Base-by-base conservation (phyloP, 768 basidiomycete species). In the Lentinula detonsa region DNA sequence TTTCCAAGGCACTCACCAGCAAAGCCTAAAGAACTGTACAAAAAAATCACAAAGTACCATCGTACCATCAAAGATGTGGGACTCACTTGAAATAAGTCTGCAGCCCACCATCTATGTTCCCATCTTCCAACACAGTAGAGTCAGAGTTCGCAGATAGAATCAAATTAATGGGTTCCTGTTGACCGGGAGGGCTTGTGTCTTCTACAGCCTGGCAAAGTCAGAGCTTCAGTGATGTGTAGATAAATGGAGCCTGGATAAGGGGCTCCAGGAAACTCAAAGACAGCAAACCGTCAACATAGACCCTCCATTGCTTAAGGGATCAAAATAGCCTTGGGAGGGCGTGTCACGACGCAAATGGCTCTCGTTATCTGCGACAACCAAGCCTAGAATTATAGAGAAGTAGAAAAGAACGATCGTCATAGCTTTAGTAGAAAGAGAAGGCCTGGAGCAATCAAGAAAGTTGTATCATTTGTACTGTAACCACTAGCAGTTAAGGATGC, bases 131-230 rank as follows among this genome's bases (percentile, higher is more conserved):
- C 2, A 95, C 89, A 5, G 72, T 76, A 3, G 79, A 62, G 66
- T 93, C 89, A 5, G 94, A 96, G 50, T 85, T 78, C 8, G 81
- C 89, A 18, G 90, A 87, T 21, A 97, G 74, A 66, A 97, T 90
- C 60, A 80, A 76, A 67, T 97, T 97, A 46, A 96, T 72, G 4
- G 94, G 94, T 74, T 96, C 95, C 39, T 92, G 92, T 55, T 89
- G 85, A 5, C 89, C 91, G 46, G 75, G 69, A 2, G 90, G 90
- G 66, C 75, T 86, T 5, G 91, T 91, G 16, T 70, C 65, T 11
- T 75, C 75, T 5, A 84, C 79, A 72, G 78, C 65, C 86, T 89
- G 63, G 5, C 11, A 16, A 9, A 57, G 46, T 42, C 43, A 33
- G 31, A 59, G 40, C 33, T 39, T 37, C 28, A 55, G 53, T 21